phyloP scores from a whole-genome alignment of 495 filamentous ascomycete genomes.

The Aspergillus taichungensis region DNA sequence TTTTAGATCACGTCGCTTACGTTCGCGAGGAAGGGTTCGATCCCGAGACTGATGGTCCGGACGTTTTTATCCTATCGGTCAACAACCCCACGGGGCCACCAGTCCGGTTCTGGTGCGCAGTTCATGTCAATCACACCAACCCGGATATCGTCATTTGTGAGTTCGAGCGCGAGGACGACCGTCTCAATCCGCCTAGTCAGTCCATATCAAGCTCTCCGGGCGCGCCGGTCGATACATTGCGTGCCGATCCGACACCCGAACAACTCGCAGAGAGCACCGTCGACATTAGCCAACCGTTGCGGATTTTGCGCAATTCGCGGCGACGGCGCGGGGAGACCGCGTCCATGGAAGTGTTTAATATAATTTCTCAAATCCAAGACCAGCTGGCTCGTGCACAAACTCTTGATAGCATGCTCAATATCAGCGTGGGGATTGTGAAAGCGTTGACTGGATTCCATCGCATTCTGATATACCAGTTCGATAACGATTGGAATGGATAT shows the following conservation, averaged over 20 bases:
- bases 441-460: constrained; percentile 90
- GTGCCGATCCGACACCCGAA: constrained; percentile 57
- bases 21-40: constrained; percentile 66
- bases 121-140: constrained; percentile 61
- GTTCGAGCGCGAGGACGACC: constrained; percentile 84
- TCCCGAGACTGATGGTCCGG: constrained; percentile 64
- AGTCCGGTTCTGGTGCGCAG: constrained; percentile 79
- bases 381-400: constrained; percentile 23
- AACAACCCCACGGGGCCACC: constrained; percentile 40
- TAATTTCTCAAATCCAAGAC: constrained; percentile 65
- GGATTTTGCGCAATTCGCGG: constrained; percentile 69
- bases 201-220: constrained; percentile 47
- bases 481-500: constrained; percentile 69
- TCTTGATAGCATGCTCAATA: constrained; percentile 49
- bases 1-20: constrained; percentile 84
- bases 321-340: constrained; percentile 75
- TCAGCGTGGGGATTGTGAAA: constrained; percentile 37
- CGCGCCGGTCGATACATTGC: constrained; percentile 64
- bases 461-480: constrained; percentile 92
- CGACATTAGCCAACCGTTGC: constrained; percentile 64
- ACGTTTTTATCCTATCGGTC: constrained; percentile 75
- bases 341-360: constrained; percentile 89
- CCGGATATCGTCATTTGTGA: constrained; percentile 77
- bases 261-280: constrained; percentile 62
- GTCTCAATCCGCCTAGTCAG: constrained; percentile 55